A percentile compares a stretch with the other conserved stretches of the same genome.
Evolutionary conservation across 225 moss, liverwort and hornwort genomes (phyloP).

Genomic region (Marchantia paleacea): DNA sequence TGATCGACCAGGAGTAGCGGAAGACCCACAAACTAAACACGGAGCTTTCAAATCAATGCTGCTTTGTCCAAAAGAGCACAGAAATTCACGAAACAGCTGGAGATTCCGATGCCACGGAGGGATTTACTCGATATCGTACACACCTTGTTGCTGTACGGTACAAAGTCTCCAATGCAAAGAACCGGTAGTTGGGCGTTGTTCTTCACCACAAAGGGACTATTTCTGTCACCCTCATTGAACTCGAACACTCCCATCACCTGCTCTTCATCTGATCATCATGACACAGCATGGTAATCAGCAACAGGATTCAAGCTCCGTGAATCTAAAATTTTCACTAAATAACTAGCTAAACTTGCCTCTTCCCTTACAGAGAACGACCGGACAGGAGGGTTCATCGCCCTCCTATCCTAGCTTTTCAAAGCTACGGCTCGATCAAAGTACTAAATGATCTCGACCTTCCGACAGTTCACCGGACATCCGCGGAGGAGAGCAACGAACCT

Average conservation of each 20-base stretch:
- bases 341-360: neutral
- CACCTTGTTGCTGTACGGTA: constrained; percentile 45
- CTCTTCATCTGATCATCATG: constrained; percentile 29
- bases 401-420: neutral
- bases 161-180: constrained; percentile 28
- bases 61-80: neutral
- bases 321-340: neutral
- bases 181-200: neutral
- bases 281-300: neutral
- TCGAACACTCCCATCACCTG: constrained; percentile 36
- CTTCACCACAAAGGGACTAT: constrained; percentile 26
- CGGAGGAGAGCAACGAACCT: constrained; percentile 1
- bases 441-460: neutral
- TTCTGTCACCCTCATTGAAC: constrained; percentile 27
- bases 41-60: neutral
- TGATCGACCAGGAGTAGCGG: neutral
- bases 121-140: neutral
- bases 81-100: neutral
- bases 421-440: neutral
- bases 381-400: neutral
- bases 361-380: neutral
- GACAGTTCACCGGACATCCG: neutral
- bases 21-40: neutral
- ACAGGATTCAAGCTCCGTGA: neutral
- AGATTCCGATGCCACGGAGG: neutral